Evolutionary conservation across 768 basidiomycete species (phyloP), one percentile per base, ranked within the genome.

Genomic region (Mycena leptocephala): DNA sequence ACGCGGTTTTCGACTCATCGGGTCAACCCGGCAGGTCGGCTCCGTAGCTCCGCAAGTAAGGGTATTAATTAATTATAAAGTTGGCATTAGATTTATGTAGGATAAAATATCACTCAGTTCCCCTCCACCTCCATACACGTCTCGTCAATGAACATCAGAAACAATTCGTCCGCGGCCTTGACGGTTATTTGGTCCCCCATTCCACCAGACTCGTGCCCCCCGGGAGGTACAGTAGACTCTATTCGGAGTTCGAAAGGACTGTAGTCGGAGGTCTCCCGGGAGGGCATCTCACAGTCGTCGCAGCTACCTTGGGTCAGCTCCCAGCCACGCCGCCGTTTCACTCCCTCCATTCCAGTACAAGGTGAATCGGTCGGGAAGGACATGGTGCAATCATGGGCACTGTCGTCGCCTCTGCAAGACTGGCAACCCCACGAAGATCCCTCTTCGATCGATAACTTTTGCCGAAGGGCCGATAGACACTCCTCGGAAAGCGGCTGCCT

Each of bases 141-240:
- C 56, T 76, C 70, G 48, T 76, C 70, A 26, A 76, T 71, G 58
- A 76, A 76, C 75, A 76, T 76, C 22, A 22, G 1, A 62, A 76
- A 76, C 70, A 76, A 53, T 26, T 76, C 70, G 55, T 76, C 75
- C 11, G 75, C 75, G 2, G 69, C 70, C 46, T 67, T 32, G 37
- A 46, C 48, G n/a, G 64, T 71, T 9, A 35, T 35, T 24, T 41
- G 37, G 24, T 75, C 69, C 24, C 69, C 30, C 63, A 75, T 64
- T 14, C 10, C 37, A 30, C 30, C 53, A 5, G 53, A 26, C 37
- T n/a, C 24, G 35, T 26, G 37, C 24, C 13, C 59, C 58, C 58
- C 35, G 20, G 0, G 13, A 4, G 14, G 37, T 14, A 24, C 35
- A 11, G 26, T n/a, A 22, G 30, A 28, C 13, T 59, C 58, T 32